Evolutionary conservation across 1,284 basidiomycete species (phyloP).

Genomic region (Microbotryum lychnidis-dioicae): DNA sequence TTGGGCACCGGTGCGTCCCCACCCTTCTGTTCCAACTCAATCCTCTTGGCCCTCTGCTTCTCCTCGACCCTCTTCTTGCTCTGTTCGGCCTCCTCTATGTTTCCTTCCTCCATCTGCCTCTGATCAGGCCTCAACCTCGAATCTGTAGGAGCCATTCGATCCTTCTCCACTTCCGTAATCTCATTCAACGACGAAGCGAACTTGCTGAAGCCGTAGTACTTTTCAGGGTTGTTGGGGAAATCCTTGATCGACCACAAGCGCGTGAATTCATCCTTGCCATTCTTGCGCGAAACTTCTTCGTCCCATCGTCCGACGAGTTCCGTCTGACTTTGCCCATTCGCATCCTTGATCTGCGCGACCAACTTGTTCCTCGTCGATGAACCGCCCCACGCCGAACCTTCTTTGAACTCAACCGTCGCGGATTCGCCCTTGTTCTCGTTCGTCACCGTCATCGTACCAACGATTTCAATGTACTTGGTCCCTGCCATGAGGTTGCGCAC

Average conservation of each 20-base stretch:
- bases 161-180: conserved; percentile 56
- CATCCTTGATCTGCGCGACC: conserved; percentile 53
- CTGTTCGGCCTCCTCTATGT: conserved; percentile 64
- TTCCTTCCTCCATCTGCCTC: conserved; percentile 69
- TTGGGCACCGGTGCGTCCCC: conserved; percentile 8
- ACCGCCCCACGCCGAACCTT: conserved; percentile 43
- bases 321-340: conserved; percentile 46
- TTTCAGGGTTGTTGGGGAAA: conserved; percentile 51
- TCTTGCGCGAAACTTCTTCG: conserved; percentile 31
- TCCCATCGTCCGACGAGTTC: conserved; percentile 31
- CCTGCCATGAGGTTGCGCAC: conserved; percentile 83
- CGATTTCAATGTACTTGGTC: conserved; percentile 76
- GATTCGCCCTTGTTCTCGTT: conserved; percentile 50
- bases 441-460: conserved; percentile 61
- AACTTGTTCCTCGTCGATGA: conserved; percentile 54
- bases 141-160: conserved; percentile 68
- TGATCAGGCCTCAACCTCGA: conserved; percentile 80
- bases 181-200: conserved; percentile 77
- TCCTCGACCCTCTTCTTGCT: conserved; percentile 68
- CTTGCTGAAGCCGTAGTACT: conserved; percentile 61
- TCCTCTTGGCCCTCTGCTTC: conserved; percentile 41
- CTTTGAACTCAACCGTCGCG: conserved; percentile 72
- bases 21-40: conserved; percentile 40
- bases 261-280: conserved; percentile 28
- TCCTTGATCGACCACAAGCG: conserved; percentile 36